phyloP scores from a whole-genome alignment of 768 basidiomycete genomes.

The Kwoniella botswanensis region DNA sequence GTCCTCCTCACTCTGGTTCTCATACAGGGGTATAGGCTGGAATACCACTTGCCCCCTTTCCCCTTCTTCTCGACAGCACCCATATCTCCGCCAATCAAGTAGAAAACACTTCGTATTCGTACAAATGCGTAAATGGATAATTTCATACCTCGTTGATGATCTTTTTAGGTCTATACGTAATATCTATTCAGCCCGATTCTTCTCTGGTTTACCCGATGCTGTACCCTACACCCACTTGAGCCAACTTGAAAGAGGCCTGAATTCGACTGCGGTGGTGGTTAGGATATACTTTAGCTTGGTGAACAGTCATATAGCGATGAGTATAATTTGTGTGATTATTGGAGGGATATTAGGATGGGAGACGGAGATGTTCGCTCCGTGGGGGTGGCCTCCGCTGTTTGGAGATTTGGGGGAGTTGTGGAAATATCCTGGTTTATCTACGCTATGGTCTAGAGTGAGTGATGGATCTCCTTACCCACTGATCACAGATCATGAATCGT shows the following conservation, averaged over 20 bases:
- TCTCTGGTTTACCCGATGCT: conserved; percentile 13
- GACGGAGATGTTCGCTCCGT: conserved; percentile 43
- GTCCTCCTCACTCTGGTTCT: conserved; percentile 36
- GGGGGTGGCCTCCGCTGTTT: conserved; percentile 47
- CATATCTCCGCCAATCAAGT: conserved; percentile 31
- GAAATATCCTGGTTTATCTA: conserved; percentile 38
- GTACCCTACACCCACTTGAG: conserved; percentile 21
- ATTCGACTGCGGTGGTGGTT: conserved; percentile 27
- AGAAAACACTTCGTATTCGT: conserved; percentile 25
- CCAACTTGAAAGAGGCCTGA: conserved; percentile 21
- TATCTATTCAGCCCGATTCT: conserved; percentile 29
- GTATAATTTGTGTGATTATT: background rate
- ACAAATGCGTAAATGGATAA: conserved; percentile 5
- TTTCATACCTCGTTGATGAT: conserved; percentile 28
- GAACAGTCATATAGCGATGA: background rate
- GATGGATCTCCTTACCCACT: too few species aligned
- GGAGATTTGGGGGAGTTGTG: conserved; percentile 39
- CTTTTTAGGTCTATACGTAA: conserved; percentile 31
- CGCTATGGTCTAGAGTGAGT: conserved; percentile 47
- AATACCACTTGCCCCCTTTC: conserved; percentile 21
- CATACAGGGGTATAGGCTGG: conserved; percentile 38
- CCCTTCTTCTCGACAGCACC: conserved; percentile 25
- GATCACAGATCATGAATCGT: too few species aligned
- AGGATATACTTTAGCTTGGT: conserved; percentile 26
- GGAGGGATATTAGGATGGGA: conserved; percentile 45